These are phyloP conservation scores for Pisolithus tinctorius DNA, from an alignment of 768 basidiomycete genomes.

Conservation along the genomic window DNA sequence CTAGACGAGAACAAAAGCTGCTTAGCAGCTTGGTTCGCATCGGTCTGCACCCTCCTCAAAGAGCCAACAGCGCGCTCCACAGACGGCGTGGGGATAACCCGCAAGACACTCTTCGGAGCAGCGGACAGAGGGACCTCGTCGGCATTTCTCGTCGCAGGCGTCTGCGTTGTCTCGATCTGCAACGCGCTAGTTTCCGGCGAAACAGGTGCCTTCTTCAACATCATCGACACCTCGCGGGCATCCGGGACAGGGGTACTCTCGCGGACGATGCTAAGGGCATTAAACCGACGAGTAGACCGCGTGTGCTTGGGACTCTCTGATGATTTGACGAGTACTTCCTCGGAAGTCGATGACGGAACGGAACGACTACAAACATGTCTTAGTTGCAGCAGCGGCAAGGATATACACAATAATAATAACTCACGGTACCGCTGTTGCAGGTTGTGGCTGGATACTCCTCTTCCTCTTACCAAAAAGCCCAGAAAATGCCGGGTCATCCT, in stretches of 20 bases:
- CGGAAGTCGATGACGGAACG: slow-evolving; percentile 11
- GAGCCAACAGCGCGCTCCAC: slow-evolving; percentile 17
- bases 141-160: slow-evolving; percentile 11
- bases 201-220: slow-evolving; percentile 39
- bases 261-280: slow-evolving; percentile 14
- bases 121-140: slow-evolving; percentile 15
- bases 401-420: neutral
- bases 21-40: slow-evolving; percentile 13
- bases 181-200: slow-evolving; percentile 26
- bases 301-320: slow-evolving; percentile 12
- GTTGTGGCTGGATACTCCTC: slow-evolving; percentile 24
- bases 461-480: slow-evolving; percentile 43
- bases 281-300: slow-evolving; percentile 17
- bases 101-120: slow-evolving; percentile 23
- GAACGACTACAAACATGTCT: slow-evolving; percentile 8
- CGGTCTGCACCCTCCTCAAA: slow-evolving; percentile 14
- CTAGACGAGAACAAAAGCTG: slow-evolving; percentile 18
- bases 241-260: slow-evolving; percentile 49
- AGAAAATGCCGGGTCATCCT: slow-evolving; percentile 50
- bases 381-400: neutral
- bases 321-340: slow-evolving; percentile 11
- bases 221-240: slow-evolving; percentile 42
- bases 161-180: neutral
- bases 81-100: slow-evolving; percentile 14
- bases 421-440: slow-evolving; percentile 4